phyloP scores from a whole-genome alignment of 2,329 filamentous ascomycete genomes.

The Alternaria longipes region DNA sequence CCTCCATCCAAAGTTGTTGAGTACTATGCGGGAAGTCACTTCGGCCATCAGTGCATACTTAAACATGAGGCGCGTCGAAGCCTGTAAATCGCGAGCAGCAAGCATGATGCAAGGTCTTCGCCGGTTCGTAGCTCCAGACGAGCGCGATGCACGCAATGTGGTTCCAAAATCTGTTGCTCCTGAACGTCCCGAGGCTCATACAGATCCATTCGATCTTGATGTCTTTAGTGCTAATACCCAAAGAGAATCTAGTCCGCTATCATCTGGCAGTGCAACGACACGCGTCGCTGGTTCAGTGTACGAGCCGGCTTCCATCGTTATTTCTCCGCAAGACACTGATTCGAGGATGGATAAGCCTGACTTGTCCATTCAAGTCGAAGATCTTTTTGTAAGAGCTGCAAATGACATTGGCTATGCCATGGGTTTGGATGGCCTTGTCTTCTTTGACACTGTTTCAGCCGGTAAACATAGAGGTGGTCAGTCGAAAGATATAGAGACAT shows the following conservation, averaged over 20 bases:
- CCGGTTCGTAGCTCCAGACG: slow-evolving; percentile 15
- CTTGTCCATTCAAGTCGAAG: slow-evolving; percentile 5
- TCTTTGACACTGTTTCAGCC: slow-evolving; percentile 18
- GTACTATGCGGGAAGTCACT: slow-evolving; percentile 11
- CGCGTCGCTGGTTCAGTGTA: neutral
- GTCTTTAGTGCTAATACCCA: slow-evolving; percentile 8
- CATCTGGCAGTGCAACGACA: neutral
- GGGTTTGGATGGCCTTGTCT: slow-evolving; percentile 15
- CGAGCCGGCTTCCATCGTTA: neutral
- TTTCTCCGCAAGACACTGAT: neutral
- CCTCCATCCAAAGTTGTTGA: slow-evolving; percentile 12
- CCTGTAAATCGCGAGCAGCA: slow-evolving; percentile 14
- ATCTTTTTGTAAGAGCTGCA: slow-evolving; percentile 16
- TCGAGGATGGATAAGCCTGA: neutral
- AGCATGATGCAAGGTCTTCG: slow-evolving; percentile 22
- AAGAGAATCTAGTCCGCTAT: neutral
- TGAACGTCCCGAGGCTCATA: neutral
- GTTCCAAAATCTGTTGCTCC: neutral
- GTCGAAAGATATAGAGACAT: neutral
- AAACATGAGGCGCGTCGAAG: slow-evolving; percentile 17
- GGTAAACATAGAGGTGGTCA: neutral
- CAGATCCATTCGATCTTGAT: slow-evolving; percentile 8
- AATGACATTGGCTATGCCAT: slow-evolving; percentile 18
- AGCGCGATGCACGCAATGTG: neutral
- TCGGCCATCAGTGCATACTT: slow-evolving; percentile 19